These are phyloP conservation scores for Metschnikowia matae DNA, from an alignment of 805 yeast species.

Conservation along the genomic window DNA sequence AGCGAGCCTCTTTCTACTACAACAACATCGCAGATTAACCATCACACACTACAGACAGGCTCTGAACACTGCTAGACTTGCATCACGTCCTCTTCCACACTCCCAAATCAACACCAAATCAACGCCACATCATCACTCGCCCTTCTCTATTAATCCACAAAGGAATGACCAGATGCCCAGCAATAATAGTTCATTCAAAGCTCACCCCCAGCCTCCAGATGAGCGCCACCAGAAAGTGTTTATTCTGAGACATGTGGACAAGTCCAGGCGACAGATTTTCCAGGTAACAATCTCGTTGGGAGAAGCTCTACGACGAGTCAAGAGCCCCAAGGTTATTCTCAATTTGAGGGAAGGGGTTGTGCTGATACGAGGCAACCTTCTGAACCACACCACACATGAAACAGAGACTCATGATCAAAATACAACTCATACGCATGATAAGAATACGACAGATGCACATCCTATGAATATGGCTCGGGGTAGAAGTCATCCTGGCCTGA, in stretches of 20 bases:
- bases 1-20: neutral
- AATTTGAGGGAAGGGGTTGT: neutral
- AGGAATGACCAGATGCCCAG: conserved; percentile 1
- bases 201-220: neutral
- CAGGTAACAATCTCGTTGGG: neutral
- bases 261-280: neutral
- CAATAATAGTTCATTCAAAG: neutral
- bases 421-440: no score
- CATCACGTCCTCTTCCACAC: neutral
- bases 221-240: neutral
- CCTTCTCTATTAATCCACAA: neutral
- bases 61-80: neutral
- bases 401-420: no score
- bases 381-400: neutral
- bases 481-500: no score
- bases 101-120: neutral
- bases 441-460: no score
- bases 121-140: neutral
- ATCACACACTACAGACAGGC: neutral
- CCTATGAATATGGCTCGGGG: no score
- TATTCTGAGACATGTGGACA: neutral
- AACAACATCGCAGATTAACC: neutral
- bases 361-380: neutral
- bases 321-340: neutral
- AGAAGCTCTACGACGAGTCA: conserved; percentile 6